Evolutionary conservation across 768 basidiomycete genomes (phyloP), one percentile per base, ranked within the genome.

Genomic region (Leccinum uliginosum): DNA sequence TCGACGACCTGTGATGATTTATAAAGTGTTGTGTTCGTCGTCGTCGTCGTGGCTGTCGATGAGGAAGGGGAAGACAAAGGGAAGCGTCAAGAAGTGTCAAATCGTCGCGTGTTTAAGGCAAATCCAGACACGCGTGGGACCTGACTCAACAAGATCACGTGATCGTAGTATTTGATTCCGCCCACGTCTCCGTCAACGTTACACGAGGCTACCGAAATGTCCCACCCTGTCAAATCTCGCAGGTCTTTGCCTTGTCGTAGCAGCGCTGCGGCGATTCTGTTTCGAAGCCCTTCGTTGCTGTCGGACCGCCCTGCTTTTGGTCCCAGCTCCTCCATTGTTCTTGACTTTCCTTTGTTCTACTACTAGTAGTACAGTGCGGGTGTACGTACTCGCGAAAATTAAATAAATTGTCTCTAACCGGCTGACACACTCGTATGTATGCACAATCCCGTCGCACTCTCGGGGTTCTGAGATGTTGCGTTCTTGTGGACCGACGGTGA

Each of bases 81-180:
- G 59, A 52, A 54, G 30, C 38, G 38, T 40, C 38, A 15, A 38
- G n/a, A 32, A 53, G 11, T 51, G 56, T 51, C 62, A 59, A 54
- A 44, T 40, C 11, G 56, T 62, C 53, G 68, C 60, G 62, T 66
- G 68, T 70, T 73, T 66, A 71, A 70, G 61, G 65, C 60, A 54
- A 62, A 59, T 55, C 30, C 19, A 46, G 43, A 29, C 40, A 43
- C 61, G 61, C 71, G 70, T 71, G 70, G 65, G 72, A 71, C 62
- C 26, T 50, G 44, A 54, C 67, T 71, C 71, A 71, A 71, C 71
- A 73, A 65, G 0, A 49, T 64, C 71, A 71, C 68, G 70, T 71
- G 71, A 73, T 29, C 70, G 68, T 14, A 57, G 47, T 24, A 58
- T 56, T 58, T 70, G 62, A 50, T 49, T 64, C 69, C 66, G 64